phyloP scores from a whole-genome alignment of 257 asterid genomes.

The Solanum rostratum region DNA sequence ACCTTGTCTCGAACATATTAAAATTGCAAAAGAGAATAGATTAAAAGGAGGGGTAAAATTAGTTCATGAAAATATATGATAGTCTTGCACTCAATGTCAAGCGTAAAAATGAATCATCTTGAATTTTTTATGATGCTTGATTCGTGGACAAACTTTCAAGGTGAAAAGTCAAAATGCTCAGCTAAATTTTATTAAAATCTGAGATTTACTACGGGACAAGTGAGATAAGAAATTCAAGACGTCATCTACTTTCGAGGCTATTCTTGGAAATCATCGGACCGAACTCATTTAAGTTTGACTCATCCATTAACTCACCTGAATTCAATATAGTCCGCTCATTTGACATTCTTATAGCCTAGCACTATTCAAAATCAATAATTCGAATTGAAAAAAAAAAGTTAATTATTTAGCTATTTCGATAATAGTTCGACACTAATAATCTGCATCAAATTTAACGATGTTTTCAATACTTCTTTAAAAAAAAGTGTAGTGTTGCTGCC shows the following conservation, averaged over 20 bases:
- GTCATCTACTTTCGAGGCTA: background rate
- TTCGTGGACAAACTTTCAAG: background rate
- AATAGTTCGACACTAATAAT: too few species aligned
- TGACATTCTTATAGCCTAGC: too few species aligned
- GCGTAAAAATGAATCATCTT: background rate
- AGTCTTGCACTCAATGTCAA: background rate
- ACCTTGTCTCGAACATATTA: too few species aligned
- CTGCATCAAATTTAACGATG: too few species aligned
- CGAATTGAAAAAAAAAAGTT: too few species aligned
- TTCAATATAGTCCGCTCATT: too few species aligned
- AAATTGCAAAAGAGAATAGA: too few species aligned
- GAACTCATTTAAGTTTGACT: too few species aligned
- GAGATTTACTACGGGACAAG: background rate
- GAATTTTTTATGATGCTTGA: background rate
- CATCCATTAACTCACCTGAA: too few species aligned
- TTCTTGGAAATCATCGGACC: background rate
- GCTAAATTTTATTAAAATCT: background rate
- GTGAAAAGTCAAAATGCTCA: background rate
- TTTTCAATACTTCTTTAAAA: too few species aligned
- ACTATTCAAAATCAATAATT: too few species aligned
- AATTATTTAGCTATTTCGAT: too few species aligned
- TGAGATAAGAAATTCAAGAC: background rate
- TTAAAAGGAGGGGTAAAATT: background rate
- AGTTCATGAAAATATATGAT: background rate
- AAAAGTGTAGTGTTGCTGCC: conserved; percentile 34